Percentiles rank a stretch among this genome's conserved stretches.
Conservation (phyloP, 345 rosid species). For the Orychophragmus violaceus region DNA sequence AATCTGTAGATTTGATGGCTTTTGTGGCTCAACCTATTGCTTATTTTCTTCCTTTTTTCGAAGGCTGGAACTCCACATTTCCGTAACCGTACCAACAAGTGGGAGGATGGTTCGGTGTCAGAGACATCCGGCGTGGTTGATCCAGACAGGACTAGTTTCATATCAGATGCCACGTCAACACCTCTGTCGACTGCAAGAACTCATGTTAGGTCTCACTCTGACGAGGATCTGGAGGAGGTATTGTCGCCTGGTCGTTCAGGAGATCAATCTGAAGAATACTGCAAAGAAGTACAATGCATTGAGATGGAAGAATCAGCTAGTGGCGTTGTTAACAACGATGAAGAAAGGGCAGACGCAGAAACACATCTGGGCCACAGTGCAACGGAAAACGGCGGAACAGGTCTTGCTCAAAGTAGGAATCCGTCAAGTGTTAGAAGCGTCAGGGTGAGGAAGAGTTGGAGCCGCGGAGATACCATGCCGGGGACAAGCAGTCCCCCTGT, state of each 20-base stretch:
- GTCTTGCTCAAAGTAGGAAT: slow-evolving; percentile 40
- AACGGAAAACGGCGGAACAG: slow-evolving; percentile 35
- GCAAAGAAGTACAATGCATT: slow-evolving; percentile 86
- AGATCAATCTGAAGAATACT: slow-evolving; percentile 60
- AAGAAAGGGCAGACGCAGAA: slow-evolving; percentile 16
- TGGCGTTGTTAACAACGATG: slow-evolving; percentile 37
- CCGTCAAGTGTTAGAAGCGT: slow-evolving; percentile 47
- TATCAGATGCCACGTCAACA: slow-evolving; percentile 47
- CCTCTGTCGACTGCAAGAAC: slow-evolving; percentile 41
- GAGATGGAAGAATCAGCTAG: slow-evolving; percentile 52
- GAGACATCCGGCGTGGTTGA: slow-evolving; percentile 51
- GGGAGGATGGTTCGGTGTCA: slow-evolving; percentile 73
- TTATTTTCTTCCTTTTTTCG: slow-evolving; percentile 1
- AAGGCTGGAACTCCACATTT: slow-evolving; percentile 44
- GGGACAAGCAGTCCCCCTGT: slow-evolving; percentile 64
- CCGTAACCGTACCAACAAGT: slow-evolving; percentile 34
- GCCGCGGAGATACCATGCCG: slow-evolving; percentile 42
- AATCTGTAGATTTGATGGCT: neutral
- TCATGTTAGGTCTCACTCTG: slow-evolving; percentile 35
- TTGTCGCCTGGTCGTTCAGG: slow-evolving; percentile 19
- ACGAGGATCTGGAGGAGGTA: slow-evolving; percentile 33
- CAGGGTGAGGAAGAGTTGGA: slow-evolving; percentile 52
- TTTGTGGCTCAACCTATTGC: neutral
- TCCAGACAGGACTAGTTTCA: slow-evolving; percentile 47
- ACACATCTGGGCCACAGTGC: slow-evolving; percentile 14